Evolutionary conservation across 169 alveolate species (phyloP).

Genomic region (Plasmodium cynomolgi): DNA sequence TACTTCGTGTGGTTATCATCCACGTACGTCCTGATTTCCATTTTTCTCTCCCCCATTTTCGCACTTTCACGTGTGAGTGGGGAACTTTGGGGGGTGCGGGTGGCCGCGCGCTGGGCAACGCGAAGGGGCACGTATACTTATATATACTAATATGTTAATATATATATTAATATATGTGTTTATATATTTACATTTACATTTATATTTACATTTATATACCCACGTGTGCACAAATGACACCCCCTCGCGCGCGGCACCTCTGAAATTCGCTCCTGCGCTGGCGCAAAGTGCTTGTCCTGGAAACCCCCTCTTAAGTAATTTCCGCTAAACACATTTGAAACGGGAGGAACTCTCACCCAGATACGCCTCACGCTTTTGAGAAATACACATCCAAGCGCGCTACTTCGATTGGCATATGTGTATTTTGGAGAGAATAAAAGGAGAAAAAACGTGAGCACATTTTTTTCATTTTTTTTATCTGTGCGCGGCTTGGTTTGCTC

Average conservation of each 20-base stretch:
- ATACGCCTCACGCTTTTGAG: not conserved
- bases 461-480: constrained; percentile 2
- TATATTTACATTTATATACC: not conserved
- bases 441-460: not conserved
- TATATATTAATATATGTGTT: too few species aligned
- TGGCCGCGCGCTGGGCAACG: not conserved
- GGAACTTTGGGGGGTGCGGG: not conserved
- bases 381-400: not conserved
- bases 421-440: not conserved
- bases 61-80: not conserved
- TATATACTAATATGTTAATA: not conserved
- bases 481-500: not conserved
- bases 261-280: not conserved
- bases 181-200: too few species aligned
- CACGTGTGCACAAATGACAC: not conserved
- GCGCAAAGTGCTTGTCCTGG: not conserved
- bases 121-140: not conserved
- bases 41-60: constrained; percentile 19
- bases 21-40: constrained; percentile 44
- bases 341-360: not conserved
- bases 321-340: not conserved
- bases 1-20: constrained; percentile 68
- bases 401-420: not conserved
- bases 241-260: too few species aligned
- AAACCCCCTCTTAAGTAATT: not conserved